Base-by-base conservation (phyloP, 192 early-diverging fungal species). In the Coemansia sp. region DNA sequence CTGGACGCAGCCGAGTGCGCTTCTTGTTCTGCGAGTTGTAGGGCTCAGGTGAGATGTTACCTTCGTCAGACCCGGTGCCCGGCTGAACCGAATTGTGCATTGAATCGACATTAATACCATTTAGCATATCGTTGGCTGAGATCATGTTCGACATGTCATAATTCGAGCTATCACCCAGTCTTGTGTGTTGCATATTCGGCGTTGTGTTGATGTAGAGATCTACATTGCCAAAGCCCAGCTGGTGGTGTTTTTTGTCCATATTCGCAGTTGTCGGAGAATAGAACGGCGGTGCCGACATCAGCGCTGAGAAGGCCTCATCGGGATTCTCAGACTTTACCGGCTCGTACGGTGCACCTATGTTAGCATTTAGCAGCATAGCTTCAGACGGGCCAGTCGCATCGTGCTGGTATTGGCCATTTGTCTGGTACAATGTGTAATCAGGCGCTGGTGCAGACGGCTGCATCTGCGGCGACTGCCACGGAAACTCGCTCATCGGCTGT, bases 1-100 rank as follows among this genome's bases (percentile, higher is more conserved):
- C 89, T 5, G 84, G 76, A 0, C 86, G 84, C 9, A 92, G 80
- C 29, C 91, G 83, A 35, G 87, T 82, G 31, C 92, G 88, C 58
- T 86, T 86, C 61, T 88, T 91, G 67, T 45, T 71, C 5, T 51
- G 31, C 3, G 39, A 16, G 58, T 82, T 54, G 43, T 56, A 62
- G 5, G 66, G 54, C 22, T 81, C 73, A 0, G 72, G 67, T 21
- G 72, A 66, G 7, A 47, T 12, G 9, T 27, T 57, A 17, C 45
- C 16, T 26, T 65, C 63, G 23, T 65, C 62, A 0, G 52, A 39
- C 6, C 4, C 21, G 4, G 21, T 22, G 0, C 6, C 59, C 12
- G 59, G 27, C 14, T 63, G 50, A 22, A 23, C 22, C 3, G 29
- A 26, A 39, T 14, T 41, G 19, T 16, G 14, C 12, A 49, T 38